Conservation (phyloP, 2,329 filamentous ascomycete genomes). For the Pyrenochaeta sp. region DNA sequence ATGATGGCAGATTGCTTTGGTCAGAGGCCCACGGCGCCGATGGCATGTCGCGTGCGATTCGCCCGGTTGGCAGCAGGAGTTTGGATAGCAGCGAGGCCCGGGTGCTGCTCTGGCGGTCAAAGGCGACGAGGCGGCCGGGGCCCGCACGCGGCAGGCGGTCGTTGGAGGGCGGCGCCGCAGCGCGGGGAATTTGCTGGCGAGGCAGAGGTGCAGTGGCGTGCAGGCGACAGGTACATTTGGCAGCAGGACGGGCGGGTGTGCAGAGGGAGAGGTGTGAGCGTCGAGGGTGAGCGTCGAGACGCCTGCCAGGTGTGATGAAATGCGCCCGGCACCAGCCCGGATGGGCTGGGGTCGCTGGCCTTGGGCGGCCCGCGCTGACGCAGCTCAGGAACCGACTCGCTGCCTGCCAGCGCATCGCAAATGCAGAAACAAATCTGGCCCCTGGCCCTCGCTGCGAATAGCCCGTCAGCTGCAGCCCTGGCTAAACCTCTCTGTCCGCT, state of each 20-base stretch:
- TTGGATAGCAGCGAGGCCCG: slow-evolving; percentile 32
- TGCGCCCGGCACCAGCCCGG: slow-evolving; percentile 3
- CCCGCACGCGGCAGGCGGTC: slow-evolving; percentile 38
- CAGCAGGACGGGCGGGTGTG: slow-evolving; percentile 9
- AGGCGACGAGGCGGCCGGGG: slow-evolving; percentile 21
- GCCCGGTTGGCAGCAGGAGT: slow-evolving; percentile 21
- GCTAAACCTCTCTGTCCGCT: no score
- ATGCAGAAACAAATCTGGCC: no score
- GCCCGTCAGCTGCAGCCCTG: no score
- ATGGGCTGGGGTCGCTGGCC: no score
- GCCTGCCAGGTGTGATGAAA: slow-evolving; percentile 16
- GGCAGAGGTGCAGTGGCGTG: slow-evolving; percentile 30
- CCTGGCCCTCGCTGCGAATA: slow-evolving; percentile 3
- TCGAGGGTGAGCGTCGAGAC: no score
- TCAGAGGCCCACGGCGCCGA: slow-evolving; percentile 29
- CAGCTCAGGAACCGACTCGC: slow-evolving; percentile 24
- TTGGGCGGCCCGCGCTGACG: slow-evolving; percentile 12
- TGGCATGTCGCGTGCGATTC: slow-evolving; percentile 40
- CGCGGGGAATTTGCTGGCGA: slow-evolving; percentile 28
- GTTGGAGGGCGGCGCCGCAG: slow-evolving; percentile 39
- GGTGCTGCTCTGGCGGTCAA: slow-evolving; percentile 38
- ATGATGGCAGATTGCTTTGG: slow-evolving; percentile 41
- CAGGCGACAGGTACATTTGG: slow-evolving; percentile 32
- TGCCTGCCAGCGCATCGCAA: slow-evolving; percentile 28
- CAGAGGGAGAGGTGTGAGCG: slow-evolving; percentile 1